Evolutionary conservation across 148 eudicot genomes (phyloP), one percentile per base, ranked within the genome.

Genomic region (Dysphania ambrosioides): DNA sequence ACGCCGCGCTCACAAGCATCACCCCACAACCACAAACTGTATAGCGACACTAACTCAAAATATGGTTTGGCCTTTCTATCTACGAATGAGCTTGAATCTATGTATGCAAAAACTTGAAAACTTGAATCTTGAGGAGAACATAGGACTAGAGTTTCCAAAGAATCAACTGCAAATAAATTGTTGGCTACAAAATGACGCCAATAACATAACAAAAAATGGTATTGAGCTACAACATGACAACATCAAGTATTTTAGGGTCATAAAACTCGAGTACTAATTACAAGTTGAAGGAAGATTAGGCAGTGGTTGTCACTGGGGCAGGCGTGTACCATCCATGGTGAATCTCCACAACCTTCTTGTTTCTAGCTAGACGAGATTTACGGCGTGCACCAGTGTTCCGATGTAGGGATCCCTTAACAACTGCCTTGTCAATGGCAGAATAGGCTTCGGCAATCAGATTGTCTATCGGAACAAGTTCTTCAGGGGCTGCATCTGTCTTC

Each of bases 271-370:
- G 16, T 65, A 27, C 29, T 73, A 79, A 44, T 60, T 19, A 59
- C 68, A 73, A 67, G 21, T 4, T 7, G 66, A 57, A 66, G 30
- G 26, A 10, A 53, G 8, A 59, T 32, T 70, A 83, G 13, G 59
- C 80, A 58, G 82, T 10, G 21, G 80, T 75, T 27, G 83, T 68
- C 60, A 81, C 64, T 38, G 87, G 72, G 66, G 87, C 79, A 73
- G 98, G 97, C 0, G 82, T 82, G 81, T 93, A 93, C 98, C 98
- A 91, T 23, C 97, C 97, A 42, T 87, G 92, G 75, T 88, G 89
- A 73, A 93, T 93, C 81, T 86, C 91, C 18, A 91, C 83, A 8
- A 89, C 93, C 68, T 85, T 87, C 87, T 91, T 94, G 77, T 83
- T 88, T 66, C 97, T 82, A 41, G 98, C 93, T 71, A 93, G 91